A percentile compares a stretch with the other conserved stretches of the same genome.
These are phyloP conservation scores for Penicillium herquei DNA, from an alignment of 495 filamentous ascomycete species.

Conservation along the genomic window DNA sequence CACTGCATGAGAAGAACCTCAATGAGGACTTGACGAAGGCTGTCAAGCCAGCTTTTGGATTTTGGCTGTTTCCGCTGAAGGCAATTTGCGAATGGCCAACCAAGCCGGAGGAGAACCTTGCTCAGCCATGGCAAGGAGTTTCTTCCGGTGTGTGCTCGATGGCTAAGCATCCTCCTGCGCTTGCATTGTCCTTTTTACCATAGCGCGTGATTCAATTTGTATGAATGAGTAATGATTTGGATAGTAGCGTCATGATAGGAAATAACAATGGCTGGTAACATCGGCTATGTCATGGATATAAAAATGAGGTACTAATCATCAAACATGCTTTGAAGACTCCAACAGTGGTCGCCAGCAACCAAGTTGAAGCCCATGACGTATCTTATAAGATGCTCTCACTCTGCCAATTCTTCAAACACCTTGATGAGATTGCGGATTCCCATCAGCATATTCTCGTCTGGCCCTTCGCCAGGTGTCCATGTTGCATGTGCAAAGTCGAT, in stretches of 20 bases:
- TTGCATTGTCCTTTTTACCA: background rate
- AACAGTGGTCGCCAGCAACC: constrained; percentile 32
- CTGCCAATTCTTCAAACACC: constrained; percentile 63
- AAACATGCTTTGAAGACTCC: constrained; percentile 2
- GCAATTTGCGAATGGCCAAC: background rate
- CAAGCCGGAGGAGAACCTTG: background rate
- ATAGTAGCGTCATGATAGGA: background rate
- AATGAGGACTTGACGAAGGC: background rate
- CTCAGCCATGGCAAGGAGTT: background rate
- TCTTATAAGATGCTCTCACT: constrained; percentile 20
- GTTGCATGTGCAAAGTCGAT: constrained; percentile 96
- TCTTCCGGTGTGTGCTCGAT: background rate
- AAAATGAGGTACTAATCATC: background rate
- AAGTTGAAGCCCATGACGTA: constrained; percentile 5
- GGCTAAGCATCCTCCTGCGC: background rate
- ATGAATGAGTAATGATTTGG: background rate
- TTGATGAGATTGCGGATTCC: constrained; percentile 73
- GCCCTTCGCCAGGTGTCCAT: constrained; percentile 82
- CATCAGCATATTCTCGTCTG: constrained; percentile 78
- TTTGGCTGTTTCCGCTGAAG: constrained; percentile 1
- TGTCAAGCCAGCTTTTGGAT: constrained; percentile 1
- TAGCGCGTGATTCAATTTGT: background rate
- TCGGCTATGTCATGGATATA: background rate
- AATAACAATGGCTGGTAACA: background rate
- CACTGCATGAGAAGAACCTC: background rate